Percentiles rank a stretch among this genome's conserved stretches.
phyloP scores from a whole-genome alignment of 768 basidiomycete genomes.

The Boletus sp. region DNA sequence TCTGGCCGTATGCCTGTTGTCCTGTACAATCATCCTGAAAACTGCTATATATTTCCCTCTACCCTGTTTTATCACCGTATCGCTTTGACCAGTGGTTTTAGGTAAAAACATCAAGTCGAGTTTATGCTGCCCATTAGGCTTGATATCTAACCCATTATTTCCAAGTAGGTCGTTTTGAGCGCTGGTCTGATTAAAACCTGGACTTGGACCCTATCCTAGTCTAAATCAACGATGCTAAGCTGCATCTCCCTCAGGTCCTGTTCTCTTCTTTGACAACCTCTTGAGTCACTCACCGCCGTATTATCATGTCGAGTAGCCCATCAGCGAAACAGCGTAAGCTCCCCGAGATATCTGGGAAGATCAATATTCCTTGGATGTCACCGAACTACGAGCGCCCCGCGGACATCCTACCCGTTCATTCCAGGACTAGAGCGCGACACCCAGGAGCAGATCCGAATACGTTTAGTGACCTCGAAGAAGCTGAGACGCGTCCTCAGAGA shows the following conservation, averaged over 20 bases:
- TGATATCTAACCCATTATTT: background rate
- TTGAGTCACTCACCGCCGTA: background rate
- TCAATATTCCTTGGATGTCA: background rate
- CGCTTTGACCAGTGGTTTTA: background rate
- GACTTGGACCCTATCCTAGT: conserved; percentile 5
- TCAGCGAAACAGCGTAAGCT: conserved; percentile 9
- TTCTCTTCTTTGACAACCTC: background rate
- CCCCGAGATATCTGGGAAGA: background rate
- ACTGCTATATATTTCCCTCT: conserved; percentile 15
- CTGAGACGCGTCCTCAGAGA: conserved; percentile 3
- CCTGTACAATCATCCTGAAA: conserved; percentile 24
- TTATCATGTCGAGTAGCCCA: conserved; percentile 12
- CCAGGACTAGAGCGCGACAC: background rate
- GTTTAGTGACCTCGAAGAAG: conserved; percentile 8
- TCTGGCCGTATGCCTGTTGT: conserved; percentile 20
- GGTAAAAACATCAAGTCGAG: background rate
- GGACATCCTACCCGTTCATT: background rate
- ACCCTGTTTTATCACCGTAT: conserved; percentile 8
- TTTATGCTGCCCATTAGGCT: background rate
- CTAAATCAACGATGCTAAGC: background rate
- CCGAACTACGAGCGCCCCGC: background rate
- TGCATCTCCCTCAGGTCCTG: background rate
- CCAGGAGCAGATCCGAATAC: background rate
- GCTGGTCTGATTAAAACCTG: conserved; percentile 17
- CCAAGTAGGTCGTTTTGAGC: conserved; percentile 1